Evolutionary conservation across 2,329 filamentous ascomycete species (phyloP).

Genomic region (Thelonectria blattea): DNA sequence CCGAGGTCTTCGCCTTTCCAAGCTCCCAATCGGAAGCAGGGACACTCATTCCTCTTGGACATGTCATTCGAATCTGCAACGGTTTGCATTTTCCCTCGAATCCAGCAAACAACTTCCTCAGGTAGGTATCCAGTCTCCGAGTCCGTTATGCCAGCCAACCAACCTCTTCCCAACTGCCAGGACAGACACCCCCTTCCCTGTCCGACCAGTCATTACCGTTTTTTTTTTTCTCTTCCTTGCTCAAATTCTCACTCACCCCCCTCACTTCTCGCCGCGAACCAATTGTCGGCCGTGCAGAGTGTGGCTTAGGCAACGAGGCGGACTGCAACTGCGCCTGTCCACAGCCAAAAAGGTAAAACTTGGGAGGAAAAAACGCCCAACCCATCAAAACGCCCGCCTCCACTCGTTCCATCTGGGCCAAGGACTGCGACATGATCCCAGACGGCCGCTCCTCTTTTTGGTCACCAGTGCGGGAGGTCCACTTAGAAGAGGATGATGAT

Average conservation of each 20-base stretch:
- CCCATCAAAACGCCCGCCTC: constrained; percentile 4
- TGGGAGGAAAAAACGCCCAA: constrained; percentile 25
- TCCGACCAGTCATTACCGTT: neutral
- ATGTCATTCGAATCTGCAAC: neutral
- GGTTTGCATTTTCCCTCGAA: neutral
- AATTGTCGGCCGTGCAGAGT: constrained; percentile 19
- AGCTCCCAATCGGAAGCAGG: neutral
- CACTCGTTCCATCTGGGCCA: neutral
- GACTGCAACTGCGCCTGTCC: constrained; percentile 30
- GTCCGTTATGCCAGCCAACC: no score
- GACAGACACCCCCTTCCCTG: neutral
- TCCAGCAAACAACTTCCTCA: neutral
- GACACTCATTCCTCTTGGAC: neutral
- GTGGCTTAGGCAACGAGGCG: constrained; percentile 41
- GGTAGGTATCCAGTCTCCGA: neutral
- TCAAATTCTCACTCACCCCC: constrained; percentile 1
- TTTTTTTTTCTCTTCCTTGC: neutral
- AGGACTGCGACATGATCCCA: neutral
- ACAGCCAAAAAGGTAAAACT: constrained; percentile 1
- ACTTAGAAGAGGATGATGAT: neutral
- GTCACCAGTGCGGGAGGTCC: neutral
- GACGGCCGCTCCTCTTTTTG: neutral
- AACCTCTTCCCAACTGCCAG: no score
- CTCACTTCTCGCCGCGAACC: constrained; percentile 14
- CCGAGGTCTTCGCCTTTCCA: neutral